Evolutionary conservation across 371 early-diverging fungal species (phyloP), one percentile per base, ranked within the genome.

Genomic region (Mortierella polycephala): DNA sequence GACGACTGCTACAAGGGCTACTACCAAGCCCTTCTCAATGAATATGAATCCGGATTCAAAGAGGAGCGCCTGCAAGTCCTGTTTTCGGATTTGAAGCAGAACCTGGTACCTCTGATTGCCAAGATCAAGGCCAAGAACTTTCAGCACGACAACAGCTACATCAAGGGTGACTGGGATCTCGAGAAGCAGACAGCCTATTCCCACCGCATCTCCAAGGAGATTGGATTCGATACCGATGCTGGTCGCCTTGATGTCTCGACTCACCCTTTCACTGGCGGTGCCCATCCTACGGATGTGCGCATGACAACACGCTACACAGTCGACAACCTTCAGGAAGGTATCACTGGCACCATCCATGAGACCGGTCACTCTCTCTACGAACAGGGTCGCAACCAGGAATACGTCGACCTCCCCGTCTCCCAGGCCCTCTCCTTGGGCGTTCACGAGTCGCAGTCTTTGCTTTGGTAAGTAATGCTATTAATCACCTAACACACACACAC

Each of bases 321-420:
- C 42, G 49, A 67, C 46, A 21, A 74, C 51, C 53, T 83, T 40
- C 62, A 52, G 46, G 81, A 83, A 50, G 79, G 81, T 55, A 60
- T 77, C 42, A 62, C 71, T n/a, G 69, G 69, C 20, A 82, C 81
- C 20, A 67, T 83, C 40, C 83, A 83, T 60, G 83, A 83, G 55
- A 81, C 83, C 12, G 83, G 83, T 9, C 83, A 83, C 59, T 79
- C 81, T 16, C 56, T 83, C 11, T 82, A 82, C 53, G 83, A 83
- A 59, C 83, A 82, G 62, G 83, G 83, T 2, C 73, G 70, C 54
- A 77, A 62, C 59, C 60, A 50, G 63, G 67, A 77, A 44, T 71
- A 75, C 56, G 46, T 30, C 14, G 69, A 56, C 18, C 64, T 58
- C 16, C 81, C 81, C n/a, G 77, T 76, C 39, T 59, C 65, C 18